Conservation (phyloP, 1,139 yeast species). For the Kodamaea alishanica region DNA sequence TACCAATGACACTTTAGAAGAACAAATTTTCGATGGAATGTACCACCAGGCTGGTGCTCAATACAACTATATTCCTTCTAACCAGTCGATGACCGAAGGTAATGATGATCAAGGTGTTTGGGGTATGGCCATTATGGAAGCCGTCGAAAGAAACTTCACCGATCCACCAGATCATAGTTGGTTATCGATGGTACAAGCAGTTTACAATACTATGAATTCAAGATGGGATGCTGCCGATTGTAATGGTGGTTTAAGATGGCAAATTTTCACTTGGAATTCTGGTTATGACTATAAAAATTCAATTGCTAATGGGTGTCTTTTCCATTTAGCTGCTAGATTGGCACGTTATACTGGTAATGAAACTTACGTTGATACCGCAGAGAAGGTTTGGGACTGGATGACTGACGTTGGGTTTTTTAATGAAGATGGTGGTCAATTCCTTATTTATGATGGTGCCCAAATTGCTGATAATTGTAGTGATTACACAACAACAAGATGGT, state of each 20-base stretch:
- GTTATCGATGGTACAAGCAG: conserved; percentile 74
- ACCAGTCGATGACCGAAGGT: conserved; percentile 62
- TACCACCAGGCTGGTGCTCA: conserved; percentile 51
- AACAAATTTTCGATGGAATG: conserved; percentile 40
- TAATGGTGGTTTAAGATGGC: conserved; percentile 94
- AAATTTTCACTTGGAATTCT: conserved; percentile 89
- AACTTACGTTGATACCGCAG: conserved; percentile 77
- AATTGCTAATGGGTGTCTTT: conserved; percentile 85
- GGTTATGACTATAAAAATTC: conserved; percentile 92
- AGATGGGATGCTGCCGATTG: conserved; percentile 81
- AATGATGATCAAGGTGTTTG: conserved; percentile 73
- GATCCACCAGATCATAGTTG: conserved; percentile 55
- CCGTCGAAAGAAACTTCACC: conserved; percentile 59
- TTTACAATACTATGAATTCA: conserved; percentile 82
- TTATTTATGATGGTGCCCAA: conserved; percentile 74
- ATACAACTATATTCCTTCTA: conserved; percentile 53
- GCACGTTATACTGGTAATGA: conserved; percentile 77
- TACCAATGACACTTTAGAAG: conserved; percentile 40
- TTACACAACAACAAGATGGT: conserved; percentile 68
- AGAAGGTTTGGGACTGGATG: conserved; percentile 81
- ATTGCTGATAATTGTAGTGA: conserved; percentile 60
- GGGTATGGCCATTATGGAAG: conserved; percentile 60
- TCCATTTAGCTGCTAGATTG: conserved; percentile 82
- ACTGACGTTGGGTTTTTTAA: conserved; percentile 51
- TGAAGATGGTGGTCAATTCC: conserved; percentile 37